Conservation (phyloP, 169 alveolate genomes). For the Plasmodium sp. region DNA sequence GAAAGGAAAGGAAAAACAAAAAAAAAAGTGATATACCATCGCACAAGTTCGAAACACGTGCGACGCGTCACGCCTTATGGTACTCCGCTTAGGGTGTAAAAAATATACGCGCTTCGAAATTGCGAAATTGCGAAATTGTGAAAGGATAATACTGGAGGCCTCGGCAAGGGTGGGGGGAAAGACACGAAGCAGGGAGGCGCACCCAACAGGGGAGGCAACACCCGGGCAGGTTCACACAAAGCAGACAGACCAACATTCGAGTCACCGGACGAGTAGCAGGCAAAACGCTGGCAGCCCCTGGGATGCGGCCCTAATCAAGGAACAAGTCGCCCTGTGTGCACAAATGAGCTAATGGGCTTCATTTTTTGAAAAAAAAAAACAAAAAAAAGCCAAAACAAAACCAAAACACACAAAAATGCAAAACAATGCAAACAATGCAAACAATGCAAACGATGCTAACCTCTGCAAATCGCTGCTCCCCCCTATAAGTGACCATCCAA, state of each 20-base stretch:
- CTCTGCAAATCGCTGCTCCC: not conserved
- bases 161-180: not conserved
- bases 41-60: not conserved
- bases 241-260: not conserved
- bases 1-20: not conserved
- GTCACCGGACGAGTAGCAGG: not conserved
- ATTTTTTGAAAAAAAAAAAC: not conserved
- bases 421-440: too few relatives aligned
- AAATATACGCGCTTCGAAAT: not conserved
- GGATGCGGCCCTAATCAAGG: not conserved
- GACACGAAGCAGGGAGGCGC: not conserved
- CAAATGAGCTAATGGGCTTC: not conserved
- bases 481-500: not conserved
- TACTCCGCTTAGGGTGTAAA: not conserved
- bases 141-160: conserved; percentile 10
- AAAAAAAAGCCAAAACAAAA: not conserved
- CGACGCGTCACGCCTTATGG: not conserved
- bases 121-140: conserved; percentile 10
- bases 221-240: not conserved
- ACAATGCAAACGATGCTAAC: too few relatives aligned
- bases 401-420: not conserved
- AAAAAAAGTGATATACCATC: not conserved
- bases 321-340: not conserved
- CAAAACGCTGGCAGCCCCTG: not conserved
- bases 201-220: not conserved